Evolutionary conservation across 352 stramenopile genomes (phyloP).

Genomic region (Phytophthora macrochlamydospora): DNA sequence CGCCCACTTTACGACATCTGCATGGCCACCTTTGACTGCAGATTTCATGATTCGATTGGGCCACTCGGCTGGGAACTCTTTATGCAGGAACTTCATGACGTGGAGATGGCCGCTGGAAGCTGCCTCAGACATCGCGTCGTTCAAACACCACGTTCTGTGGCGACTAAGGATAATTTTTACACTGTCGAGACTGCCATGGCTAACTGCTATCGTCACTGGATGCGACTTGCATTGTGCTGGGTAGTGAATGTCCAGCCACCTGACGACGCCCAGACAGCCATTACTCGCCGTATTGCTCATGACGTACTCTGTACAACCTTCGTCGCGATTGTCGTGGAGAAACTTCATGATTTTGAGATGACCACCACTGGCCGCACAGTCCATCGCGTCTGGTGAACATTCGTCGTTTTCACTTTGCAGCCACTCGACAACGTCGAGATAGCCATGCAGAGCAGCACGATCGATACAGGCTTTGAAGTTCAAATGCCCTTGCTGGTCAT

Average conservation of each 20-base stretch:
- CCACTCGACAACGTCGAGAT: no score
- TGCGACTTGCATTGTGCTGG: not conserved
- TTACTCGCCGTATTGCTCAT: not conserved
- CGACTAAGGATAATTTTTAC: not conserved
- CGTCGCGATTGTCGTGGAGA: not conserved
- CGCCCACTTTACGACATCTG: not conserved
- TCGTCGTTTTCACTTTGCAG: no score
- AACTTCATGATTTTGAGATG: conserved; percentile 1
- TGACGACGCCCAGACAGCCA: not conserved
- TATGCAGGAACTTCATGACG: not conserved
- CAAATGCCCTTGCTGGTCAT: no score
- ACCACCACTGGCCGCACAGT: no score
- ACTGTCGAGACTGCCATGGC: not conserved
- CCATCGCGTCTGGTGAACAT: no score
- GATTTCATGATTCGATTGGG: not conserved
- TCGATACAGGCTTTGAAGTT: no score
- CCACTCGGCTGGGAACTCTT: not conserved
- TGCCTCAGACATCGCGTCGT: not conserved
- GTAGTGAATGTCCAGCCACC: not conserved
- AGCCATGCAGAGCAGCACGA: no score
- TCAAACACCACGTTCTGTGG: not conserved
- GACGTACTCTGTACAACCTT: not conserved
- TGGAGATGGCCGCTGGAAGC: not conserved
- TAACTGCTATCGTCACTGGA: not conserved
- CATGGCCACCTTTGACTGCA: not conserved